phyloP scores from a whole-genome alignment of 2,329 filamentous ascomycete species.

The Hypoxylon sp. region DNA sequence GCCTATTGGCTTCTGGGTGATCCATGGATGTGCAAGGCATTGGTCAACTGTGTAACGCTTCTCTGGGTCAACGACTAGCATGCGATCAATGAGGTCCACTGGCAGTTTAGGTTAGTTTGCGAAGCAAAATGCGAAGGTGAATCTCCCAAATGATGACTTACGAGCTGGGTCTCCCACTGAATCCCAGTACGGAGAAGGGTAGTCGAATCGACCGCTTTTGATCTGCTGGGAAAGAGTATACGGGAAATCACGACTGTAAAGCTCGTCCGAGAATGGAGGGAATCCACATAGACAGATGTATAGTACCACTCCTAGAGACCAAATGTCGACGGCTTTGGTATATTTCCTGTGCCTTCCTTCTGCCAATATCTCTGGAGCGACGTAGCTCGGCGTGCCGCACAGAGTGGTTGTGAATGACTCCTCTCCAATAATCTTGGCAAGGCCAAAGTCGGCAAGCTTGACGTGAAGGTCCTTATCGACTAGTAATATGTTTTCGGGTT shows the following conservation, averaged over 20 bases:
- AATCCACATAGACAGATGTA: conserved; percentile 98
- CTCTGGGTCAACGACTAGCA: conserved; percentile 90
- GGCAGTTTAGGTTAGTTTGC: conserved; percentile 38
- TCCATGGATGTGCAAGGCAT: conserved; percentile 93
- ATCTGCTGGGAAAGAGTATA: conserved; percentile 92
- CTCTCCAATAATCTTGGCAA: conserved; percentile 98
- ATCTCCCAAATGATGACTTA: conserved; percentile 56
- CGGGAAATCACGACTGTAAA: conserved; percentile 84
- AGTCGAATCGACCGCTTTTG: conserved; percentile 89
- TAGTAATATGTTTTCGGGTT: conserved; percentile 95
- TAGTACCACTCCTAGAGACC: conserved; percentile 97
- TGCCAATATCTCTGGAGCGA: conserved; percentile 94
- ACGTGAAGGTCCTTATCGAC: conserved; percentile 87
- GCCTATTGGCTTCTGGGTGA: conserved; percentile 72
- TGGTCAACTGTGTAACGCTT: conserved; percentile 90
- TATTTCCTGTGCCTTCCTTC: conserved; percentile 87
- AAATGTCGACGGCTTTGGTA: conserved; percentile 94
- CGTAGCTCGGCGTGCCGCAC: conserved; percentile 97
- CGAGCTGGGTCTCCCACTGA: conserved; percentile 85
- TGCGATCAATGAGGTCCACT: conserved; percentile 93
- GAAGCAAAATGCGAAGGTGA: conserved; percentile 5
- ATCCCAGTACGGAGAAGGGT: conserved; percentile 97
- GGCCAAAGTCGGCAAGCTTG: conserved; percentile 95
- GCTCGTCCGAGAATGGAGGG: conserved; percentile 95
- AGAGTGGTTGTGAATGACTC: conserved; percentile 97